Evolutionary conservation across 768 basidiomycete species (phyloP), one percentile per base, ranked within the genome.

Genomic region (Collybia mongolica): DNA sequence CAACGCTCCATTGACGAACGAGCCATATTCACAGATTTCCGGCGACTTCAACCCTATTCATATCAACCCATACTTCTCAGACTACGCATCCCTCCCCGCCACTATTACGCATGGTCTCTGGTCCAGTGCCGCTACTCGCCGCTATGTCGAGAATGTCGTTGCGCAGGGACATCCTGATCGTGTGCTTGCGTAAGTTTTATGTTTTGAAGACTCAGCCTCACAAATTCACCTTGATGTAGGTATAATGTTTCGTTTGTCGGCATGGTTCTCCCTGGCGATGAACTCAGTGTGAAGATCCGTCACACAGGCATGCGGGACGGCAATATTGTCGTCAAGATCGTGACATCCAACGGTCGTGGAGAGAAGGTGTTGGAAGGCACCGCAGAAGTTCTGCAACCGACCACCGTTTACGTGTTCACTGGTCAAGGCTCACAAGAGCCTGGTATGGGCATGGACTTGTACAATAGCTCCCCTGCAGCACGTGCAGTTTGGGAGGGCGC

Each of bases 41-140:
- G 95, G 96, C 39, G 96, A 99, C 70, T 98, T 93, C 78, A 98
- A 99, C 68, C 97, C 97, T 23, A 99, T 99, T 59, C 97, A 99
- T 66, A 77, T 97, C 67, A 98, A 99, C 70, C 96, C 97, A 0
- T 98, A 98, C 77, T 98, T 99, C 75, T 84, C 97, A 19, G 88
- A 93, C 65, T 92, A 88, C 54, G 95, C 96, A 2, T 82, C 86
- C 5, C 83, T 99, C 12, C 95, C 96, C 20, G 88, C 90, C 12
- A 99, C 97, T 8, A 98, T 99, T 63, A 98, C 97, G 2, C 97
- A 98, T 62, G 97, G 97, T 46, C 83, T 98, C 73, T 98, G 93
- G 92, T 86, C 93, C 2, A 93, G 90, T 58, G 97, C 97, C 43
- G 94, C 95, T 7, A 95, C 94, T 9, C 82, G 97, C 54, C 84